Conservation (phyloP, 371 early-diverging fungal species). For the Funneliformis caledonium region DNA sequence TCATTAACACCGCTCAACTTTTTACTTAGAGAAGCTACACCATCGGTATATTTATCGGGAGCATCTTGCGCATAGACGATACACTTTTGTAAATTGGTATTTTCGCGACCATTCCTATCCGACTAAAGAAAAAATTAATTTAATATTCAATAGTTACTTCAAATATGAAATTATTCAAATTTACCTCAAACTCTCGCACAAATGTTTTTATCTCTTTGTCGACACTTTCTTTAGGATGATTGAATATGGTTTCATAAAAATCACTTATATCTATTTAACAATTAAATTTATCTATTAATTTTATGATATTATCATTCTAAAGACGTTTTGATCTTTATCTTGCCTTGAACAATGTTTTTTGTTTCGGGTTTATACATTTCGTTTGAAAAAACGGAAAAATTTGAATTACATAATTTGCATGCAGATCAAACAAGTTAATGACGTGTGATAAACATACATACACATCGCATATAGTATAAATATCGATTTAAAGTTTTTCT, state of each 20-base stretch:
- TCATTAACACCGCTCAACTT: not conserved
- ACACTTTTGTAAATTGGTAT: not conserved
- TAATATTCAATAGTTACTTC: not conserved
- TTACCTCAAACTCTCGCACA: slow-evolving; percentile 24
- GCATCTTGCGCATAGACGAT: not conserved
- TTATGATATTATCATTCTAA: not conserved
- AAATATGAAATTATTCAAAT: not conserved
- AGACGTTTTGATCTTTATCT: not conserved
- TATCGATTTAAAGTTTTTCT: too few relatives aligned
- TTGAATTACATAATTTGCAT: not conserved
- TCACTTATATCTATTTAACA: slow-evolving; percentile 1
- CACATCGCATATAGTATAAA: too few relatives aligned
- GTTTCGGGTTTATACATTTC: slow-evolving; percentile 5
- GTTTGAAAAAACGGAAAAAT: not conserved
- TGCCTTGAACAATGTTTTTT: slow-evolving; percentile 20
- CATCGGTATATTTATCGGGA: slow-evolving; percentile 4
- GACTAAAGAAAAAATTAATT: not conserved
- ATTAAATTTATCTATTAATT: not conserved
- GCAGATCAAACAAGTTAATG: too few relatives aligned
- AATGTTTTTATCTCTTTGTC: slow-evolving; percentile 23
- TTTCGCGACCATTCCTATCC: slow-evolving; percentile 10
- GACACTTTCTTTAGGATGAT: slow-evolving; percentile 7
- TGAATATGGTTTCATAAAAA: slow-evolving; percentile 25
- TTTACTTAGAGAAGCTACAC: not conserved
- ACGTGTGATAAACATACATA: too few relatives aligned